A percentile compares a stretch with the other conserved stretches of the same genome.
phyloP scores from a whole-genome alignment of 2,329 filamentous ascomycete species.

The Plenodomus lindquistii region DNA sequence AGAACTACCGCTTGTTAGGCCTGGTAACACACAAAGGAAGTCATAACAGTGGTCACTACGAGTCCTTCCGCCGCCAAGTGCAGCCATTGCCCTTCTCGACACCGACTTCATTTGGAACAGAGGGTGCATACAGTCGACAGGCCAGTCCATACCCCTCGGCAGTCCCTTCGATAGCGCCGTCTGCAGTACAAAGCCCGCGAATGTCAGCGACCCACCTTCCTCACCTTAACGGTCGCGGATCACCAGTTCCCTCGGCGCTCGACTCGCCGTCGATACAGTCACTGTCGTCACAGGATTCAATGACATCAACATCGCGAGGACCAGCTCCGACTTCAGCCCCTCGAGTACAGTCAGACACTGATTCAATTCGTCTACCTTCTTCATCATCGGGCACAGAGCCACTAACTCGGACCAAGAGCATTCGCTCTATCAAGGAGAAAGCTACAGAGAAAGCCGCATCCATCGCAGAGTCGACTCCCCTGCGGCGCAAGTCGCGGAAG shows the following conservation, averaged over 20 bases:
- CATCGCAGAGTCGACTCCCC: constrained; percentile 50
- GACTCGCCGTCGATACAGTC: constrained; percentile 39
- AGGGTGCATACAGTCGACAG: constrained; percentile 70
- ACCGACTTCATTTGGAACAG: constrained; percentile 74
- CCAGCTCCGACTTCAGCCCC: constrained; percentile 38
- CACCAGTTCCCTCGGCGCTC: constrained; percentile 28
- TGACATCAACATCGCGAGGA: constrained; percentile 22
- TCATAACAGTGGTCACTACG: constrained; percentile 95
- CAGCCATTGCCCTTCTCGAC: constrained; percentile 80
- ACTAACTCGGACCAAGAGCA: constrained; percentile 28
- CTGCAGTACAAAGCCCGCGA: constrained; percentile 53
- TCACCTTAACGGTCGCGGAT: constrained; percentile 25
- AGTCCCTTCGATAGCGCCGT: constrained; percentile 39
- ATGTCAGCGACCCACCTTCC: constrained; percentile 42
- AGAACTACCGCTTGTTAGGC: constrained; percentile 80
- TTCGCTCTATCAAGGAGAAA: constrained; percentile 40
- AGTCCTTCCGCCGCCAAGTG: constrained; percentile 89
- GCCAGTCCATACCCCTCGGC: constrained; percentile 55
- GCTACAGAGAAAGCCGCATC: constrained; percentile 33
- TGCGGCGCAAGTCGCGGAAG: constrained; percentile 62
- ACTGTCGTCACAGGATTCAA: constrained; percentile 41
- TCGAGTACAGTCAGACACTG: constrained; percentile 27
- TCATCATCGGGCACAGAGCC: constrained; percentile 21
- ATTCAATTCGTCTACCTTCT: constrained; percentile 19
- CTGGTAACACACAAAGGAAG: constrained; percentile 94